Conservation (phyloP, 2,329 filamentous ascomycete genomes). For the Arachnomyces sp. region DNA sequence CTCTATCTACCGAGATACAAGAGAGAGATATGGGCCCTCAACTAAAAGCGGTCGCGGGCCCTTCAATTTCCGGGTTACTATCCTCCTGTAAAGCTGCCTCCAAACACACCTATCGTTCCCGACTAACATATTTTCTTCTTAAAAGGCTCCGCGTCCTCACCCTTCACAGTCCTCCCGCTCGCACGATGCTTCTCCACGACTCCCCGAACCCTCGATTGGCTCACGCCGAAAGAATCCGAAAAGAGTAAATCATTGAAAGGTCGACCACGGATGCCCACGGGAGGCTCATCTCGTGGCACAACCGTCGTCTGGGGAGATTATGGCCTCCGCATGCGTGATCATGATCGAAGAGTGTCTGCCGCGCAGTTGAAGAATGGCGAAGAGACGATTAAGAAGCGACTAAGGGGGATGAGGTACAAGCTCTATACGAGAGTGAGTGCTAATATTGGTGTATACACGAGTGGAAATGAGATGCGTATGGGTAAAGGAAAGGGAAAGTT, state of each 20-base stretch:
- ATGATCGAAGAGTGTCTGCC: conserved; percentile 84
- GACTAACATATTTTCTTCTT: conserved; percentile 15
- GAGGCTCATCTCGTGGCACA: conserved; percentile 84
- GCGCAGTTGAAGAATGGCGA: conserved; percentile 82
- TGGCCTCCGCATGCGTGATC: conserved; percentile 85
- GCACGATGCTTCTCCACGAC: conserved; percentile 68
- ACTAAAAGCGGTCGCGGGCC: too few species aligned
- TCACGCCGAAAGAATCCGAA: conserved; percentile 71
- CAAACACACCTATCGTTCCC: neutral
- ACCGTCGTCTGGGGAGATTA: conserved; percentile 96
- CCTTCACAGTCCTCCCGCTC: conserved; percentile 27
- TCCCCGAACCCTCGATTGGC: conserved; percentile 59
- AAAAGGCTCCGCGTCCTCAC: conserved; percentile 11
- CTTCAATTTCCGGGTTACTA: too few species aligned
- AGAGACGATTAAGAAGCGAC: conserved; percentile 80
- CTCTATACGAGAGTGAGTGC: conserved; percentile 86
- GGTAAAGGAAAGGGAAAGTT: conserved; percentile 98
- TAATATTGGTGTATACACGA: conserved; percentile 91
- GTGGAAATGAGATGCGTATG: conserved; percentile 97
- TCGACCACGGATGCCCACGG: conserved; percentile 76
- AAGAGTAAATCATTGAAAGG: conserved; percentile 86
- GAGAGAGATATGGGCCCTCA: too few species aligned
- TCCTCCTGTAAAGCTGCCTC: conserved; percentile 1
- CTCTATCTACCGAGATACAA: too few species aligned
- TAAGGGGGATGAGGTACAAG: conserved; percentile 86